Evolutionary conservation across 163 green algal species (phyloP).

Genomic region (Scenedesmus sp.): DNA sequence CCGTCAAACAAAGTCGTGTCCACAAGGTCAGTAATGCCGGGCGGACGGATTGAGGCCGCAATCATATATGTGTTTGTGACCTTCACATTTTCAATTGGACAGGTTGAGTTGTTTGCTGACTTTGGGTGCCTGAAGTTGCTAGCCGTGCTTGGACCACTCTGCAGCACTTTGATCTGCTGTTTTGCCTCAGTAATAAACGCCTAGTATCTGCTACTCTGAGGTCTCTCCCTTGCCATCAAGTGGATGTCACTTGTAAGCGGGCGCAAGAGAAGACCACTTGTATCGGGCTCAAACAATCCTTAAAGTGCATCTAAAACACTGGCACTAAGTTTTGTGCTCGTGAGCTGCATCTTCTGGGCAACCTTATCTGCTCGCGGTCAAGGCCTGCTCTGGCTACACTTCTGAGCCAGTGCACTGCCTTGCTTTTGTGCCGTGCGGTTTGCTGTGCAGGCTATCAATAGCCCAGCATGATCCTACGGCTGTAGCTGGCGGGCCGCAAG

Average conservation of each 20-base stretch:
- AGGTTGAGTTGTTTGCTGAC: background rate
- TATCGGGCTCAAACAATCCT: background rate
- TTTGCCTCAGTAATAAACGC: background rate
- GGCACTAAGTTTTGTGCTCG: background rate
- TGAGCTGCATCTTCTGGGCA: background rate
- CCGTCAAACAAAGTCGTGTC: background rate
- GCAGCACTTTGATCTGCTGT: background rate
- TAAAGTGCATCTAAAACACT: too few relatives aligned
- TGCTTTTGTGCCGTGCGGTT: too few relatives aligned
- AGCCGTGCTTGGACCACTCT: background rate
- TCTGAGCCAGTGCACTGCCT: background rate
- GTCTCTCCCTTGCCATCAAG: background rate
- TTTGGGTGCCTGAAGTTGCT: background rate
- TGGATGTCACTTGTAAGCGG: background rate
- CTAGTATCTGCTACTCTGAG: background rate
- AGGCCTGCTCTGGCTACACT: background rate
- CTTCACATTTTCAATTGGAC: background rate
- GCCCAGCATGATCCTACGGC: background rate
- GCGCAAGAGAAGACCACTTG: background rate
- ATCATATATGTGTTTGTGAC: background rate
- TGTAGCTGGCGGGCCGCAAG: background rate
- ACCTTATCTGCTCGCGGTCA: slow-evolving; percentile 7
- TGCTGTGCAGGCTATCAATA: background rate
- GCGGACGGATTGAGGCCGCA: background rate
- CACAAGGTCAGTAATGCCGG: too few relatives aligned